Base-by-base conservation (phyloP, 768 basidiomycete genomes). In the Dentipellis sp. region DNA sequence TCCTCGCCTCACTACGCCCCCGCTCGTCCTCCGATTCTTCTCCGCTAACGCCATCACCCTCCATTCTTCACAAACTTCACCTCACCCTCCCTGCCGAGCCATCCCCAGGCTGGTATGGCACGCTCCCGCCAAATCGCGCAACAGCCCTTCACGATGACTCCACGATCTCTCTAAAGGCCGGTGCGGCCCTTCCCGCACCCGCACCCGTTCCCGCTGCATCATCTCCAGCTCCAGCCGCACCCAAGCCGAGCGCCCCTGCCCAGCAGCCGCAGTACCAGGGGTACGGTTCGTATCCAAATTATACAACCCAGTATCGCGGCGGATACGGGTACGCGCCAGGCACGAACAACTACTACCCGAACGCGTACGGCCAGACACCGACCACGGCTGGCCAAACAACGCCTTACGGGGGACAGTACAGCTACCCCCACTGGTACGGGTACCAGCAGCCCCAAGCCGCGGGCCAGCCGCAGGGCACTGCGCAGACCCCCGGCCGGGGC, bases 131-230 rank as follows among this genome's bases (percentile, higher is more conserved):
- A 11, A 72, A 76, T 49, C 75, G 77, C 22, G 57, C 78, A 10
- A 76, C 78, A 0, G 86, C 88, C 5, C 76, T 91, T 14, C 81
- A 83, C 16, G 89, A 91, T 66, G 83, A 91, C 64, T 77, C 80
- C 3, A 92, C 89, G 1, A 70, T 90, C 47, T 84, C 82, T 69
- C 76, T 89, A 58, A 78, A 77, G 59, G 68, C 70, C 2, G 65
- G 67, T 16, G 65, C 62, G 38, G 46, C 59, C 19, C 55, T 62
- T 47, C 37, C 62, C 16, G 54, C 59, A 50, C 23, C 79, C 1
- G 72, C 75, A 3, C 65, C 72, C 14, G 65, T 56, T 12, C 52
- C 62, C 1, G 53, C 72, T 6, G 60, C 67, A 39, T 67, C 71
- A 37, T 68, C 71, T 1, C 52, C 70, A 19, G 53, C 61, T 10